Evolutionary conservation across 805 yeast genomes (phyloP).

Genomic region (Candida silvicultrix): DNA sequence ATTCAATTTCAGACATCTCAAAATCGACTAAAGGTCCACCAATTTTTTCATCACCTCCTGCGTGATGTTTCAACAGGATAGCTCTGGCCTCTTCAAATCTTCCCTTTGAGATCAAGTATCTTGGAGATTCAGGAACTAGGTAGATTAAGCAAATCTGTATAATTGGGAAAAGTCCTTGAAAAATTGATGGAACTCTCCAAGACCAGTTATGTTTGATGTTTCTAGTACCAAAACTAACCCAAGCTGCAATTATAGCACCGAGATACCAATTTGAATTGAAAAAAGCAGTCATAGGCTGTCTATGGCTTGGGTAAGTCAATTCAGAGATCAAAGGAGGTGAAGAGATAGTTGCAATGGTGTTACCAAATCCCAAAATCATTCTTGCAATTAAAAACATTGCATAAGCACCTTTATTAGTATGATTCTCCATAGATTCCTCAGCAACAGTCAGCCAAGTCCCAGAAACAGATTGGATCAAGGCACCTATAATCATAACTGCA

Average conservation of each 20-base stretch:
- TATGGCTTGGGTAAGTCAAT: constrained; percentile 37
- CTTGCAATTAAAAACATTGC: constrained; percentile 19
- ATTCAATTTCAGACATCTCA: constrained; percentile 34
- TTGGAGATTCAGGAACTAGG: constrained; percentile 45
- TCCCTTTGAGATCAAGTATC: constrained; percentile 36
- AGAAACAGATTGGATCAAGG: constrained; percentile 10
- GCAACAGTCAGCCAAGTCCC: constrained; percentile 18
- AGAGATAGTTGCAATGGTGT: constrained; percentile 31
- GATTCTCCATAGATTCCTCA: background rate
- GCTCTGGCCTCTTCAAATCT: constrained; percentile 35
- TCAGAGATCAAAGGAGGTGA: constrained; percentile 44
- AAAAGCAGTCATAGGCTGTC: constrained; percentile 33
- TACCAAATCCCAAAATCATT: constrained; percentile 41
- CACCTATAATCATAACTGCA: constrained; percentile 9
- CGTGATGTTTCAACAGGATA: constrained; percentile 34
- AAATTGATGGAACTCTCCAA: constrained; percentile 50
- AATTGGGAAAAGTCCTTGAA: constrained; percentile 44
- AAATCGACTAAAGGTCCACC: constrained; percentile 27
- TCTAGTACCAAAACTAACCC: constrained; percentile 43
- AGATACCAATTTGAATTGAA: constrained; percentile 46
- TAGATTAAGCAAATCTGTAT: constrained; percentile 30
- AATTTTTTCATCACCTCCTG: constrained; percentile 23
- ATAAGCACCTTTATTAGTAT: constrained; percentile 7
- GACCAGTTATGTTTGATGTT: constrained; percentile 26
- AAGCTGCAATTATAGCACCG: constrained; percentile 48